Conservation (phyloP, 768 basidiomycete genomes). For the Paxillus involutus region DNA sequence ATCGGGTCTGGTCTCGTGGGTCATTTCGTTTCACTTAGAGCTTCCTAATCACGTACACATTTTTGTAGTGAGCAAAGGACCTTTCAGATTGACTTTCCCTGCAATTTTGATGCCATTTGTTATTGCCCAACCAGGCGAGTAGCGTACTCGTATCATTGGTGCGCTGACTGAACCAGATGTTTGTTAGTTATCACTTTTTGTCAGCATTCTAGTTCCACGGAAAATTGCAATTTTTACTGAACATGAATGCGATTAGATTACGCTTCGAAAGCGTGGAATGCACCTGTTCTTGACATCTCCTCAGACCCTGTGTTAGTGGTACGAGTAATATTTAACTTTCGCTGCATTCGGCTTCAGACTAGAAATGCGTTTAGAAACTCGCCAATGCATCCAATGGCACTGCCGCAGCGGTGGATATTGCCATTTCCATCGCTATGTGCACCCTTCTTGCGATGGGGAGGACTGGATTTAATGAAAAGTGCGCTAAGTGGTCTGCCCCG, state of each 20-base stretch:
- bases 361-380: not conserved
- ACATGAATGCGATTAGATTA: not conserved
- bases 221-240: not conserved
- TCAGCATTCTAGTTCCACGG: not conserved
- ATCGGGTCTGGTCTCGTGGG: not conserved
- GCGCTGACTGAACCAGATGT: not conserved
- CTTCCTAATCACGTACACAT: not conserved
- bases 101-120: not conserved
- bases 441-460: not conserved
- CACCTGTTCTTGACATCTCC: not conserved
- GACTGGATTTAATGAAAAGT: not conserved
- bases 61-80: not conserved
- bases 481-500: not conserved
- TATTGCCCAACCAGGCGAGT: not conserved
- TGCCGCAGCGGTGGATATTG: not conserved
- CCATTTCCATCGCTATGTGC: not conserved
- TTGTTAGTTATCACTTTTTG: not conserved
- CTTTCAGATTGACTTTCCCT: not conserved
- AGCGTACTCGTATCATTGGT: not conserved
- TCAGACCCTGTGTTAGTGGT: not conserved
- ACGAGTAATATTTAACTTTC: not conserved
- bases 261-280: not conserved
- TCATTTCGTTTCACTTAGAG: not conserved
- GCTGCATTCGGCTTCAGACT: not conserved
- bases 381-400: not conserved